Percentiles rank a stretch among this genome's conserved stretches.
Evolutionary conservation across 192 early-diverging fungal species (phyloP).

Genomic region (Rhizophagus clarus): DNA sequence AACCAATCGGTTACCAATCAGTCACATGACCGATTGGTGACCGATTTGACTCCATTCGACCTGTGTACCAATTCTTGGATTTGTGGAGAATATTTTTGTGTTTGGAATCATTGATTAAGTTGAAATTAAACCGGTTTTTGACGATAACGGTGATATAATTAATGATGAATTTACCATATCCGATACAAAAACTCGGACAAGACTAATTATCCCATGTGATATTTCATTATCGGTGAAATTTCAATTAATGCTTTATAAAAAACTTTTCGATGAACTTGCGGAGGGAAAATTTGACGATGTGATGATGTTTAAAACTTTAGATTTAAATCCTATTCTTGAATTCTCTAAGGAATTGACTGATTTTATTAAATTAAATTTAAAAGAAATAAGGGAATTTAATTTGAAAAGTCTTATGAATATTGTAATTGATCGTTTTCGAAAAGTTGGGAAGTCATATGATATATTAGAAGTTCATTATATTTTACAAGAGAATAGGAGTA

Average conservation of each 20-base stretch:
- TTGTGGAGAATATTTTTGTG: slow-evolving; percentile 14
- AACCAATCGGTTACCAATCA: too few species aligned
- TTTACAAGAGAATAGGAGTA: slow-evolving; percentile 9
- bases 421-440: too few species aligned
- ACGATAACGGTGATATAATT: too few species aligned
- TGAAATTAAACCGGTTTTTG: neutral
- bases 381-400: neutral
- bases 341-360: slow-evolving; percentile 5
- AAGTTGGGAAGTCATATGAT: slow-evolving; percentile 2
- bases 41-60: too few species aligned
- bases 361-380: neutral
- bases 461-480: slow-evolving; percentile 14
- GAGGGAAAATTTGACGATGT: neutral
- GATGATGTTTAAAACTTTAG: neutral
- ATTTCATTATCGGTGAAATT: neutral
- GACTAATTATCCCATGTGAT: neutral
- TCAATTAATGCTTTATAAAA: slow-evolving; percentile 31
- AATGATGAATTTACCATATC: neutral
- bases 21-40: too few species aligned
- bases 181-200: too few species aligned
- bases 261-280: slow-evolving; percentile 22
- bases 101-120: slow-evolving; percentile 26
- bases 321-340: slow-evolving; percentile 3
- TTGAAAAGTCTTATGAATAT: slow-evolving; percentile 7
- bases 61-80: slow-evolving; percentile 28